A percentile compares a stretch with the other conserved stretches of the same genome.
Evolutionary conservation across 2,329 filamentous ascomycete species (phyloP).

Genomic region (Neurospora sp.): DNA sequence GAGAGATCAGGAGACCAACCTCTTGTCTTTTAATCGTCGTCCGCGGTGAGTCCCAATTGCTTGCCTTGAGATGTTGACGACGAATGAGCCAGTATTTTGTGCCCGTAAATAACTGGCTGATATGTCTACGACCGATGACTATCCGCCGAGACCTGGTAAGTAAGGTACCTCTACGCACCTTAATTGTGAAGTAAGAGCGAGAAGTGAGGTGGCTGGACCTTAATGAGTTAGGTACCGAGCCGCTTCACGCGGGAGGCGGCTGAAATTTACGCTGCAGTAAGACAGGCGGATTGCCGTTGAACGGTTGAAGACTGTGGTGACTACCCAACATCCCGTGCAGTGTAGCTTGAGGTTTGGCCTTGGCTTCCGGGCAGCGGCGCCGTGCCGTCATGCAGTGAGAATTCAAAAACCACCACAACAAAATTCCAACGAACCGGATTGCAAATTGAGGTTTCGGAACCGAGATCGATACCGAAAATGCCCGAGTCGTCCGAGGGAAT

Average conservation of each 20-base stretch:
- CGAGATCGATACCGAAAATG: neutral
- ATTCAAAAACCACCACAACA: too few species aligned
- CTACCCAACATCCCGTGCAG: neutral
- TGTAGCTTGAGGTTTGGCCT: neutral
- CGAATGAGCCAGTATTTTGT: neutral
- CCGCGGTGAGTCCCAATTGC: neutral
- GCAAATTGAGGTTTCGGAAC: neutral
- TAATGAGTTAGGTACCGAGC: neutral
- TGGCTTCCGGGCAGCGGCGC: neutral
- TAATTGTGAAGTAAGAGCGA: neutral
- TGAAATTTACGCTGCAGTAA: neutral
- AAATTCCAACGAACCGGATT: neutral
- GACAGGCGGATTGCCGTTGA: neutral
- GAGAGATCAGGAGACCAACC: neutral
- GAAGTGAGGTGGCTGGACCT: neutral
- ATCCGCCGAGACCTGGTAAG: too few species aligned
- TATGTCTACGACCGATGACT: too few species aligned
- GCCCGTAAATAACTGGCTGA: too few species aligned
- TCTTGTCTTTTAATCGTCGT: neutral
- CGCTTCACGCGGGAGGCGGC: neutral
- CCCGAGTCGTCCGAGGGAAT: neutral
- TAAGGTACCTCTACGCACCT: too few species aligned
- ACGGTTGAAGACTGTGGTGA: neutral
- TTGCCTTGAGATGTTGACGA: neutral
- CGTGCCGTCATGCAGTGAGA: neutral